Conservation (phyloP, 805 yeast species). For the Blastobotrys terrestris region DNA sequence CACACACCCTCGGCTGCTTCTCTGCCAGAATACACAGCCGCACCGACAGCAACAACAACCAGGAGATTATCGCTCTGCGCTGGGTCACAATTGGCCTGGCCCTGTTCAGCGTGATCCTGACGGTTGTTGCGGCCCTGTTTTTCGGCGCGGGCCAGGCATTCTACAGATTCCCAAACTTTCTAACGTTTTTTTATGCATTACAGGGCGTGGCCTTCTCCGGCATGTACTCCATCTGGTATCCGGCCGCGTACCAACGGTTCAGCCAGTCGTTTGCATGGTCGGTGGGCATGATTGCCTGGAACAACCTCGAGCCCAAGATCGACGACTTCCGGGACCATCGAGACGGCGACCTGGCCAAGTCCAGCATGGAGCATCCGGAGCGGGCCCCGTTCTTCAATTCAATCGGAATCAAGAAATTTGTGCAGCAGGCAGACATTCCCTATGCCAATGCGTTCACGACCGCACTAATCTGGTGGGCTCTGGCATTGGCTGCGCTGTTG, state of each 20-base stretch:
- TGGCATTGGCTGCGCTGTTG: conserved; percentile 23
- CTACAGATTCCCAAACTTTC: not conserved
- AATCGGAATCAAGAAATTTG: conserved; percentile 28
- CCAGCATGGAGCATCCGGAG: too few relatives aligned
- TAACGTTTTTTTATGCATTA: conserved; percentile 22
- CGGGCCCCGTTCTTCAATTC: too few relatives aligned
- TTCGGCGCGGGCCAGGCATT: not conserved
- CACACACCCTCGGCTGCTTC: not conserved
- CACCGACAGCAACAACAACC: not conserved
- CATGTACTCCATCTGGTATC: conserved; percentile 28
- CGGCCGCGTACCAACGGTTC: conserved; percentile 27
- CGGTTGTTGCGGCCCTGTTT: not conserved
- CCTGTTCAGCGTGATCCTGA: not conserved
- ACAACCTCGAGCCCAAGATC: conserved; percentile 26
- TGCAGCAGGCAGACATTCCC: conserved; percentile 28
- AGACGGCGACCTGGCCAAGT: conserved; percentile 27
- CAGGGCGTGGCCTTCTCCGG: conserved; percentile 31
- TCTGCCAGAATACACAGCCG: not conserved
- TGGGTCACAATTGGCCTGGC: not conserved
- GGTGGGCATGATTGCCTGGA: conserved; percentile 28
- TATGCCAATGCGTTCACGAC: conserved; percentile 30
- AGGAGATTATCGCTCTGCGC: not conserved
- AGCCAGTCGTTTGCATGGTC: conserved; percentile 31
- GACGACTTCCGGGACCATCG: conserved; percentile 25
- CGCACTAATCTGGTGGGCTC: conserved; percentile 28